Base-by-base conservation (phyloP, 1,284 basidiomycete genomes). In the Apiotrichum montevideense region DNA sequence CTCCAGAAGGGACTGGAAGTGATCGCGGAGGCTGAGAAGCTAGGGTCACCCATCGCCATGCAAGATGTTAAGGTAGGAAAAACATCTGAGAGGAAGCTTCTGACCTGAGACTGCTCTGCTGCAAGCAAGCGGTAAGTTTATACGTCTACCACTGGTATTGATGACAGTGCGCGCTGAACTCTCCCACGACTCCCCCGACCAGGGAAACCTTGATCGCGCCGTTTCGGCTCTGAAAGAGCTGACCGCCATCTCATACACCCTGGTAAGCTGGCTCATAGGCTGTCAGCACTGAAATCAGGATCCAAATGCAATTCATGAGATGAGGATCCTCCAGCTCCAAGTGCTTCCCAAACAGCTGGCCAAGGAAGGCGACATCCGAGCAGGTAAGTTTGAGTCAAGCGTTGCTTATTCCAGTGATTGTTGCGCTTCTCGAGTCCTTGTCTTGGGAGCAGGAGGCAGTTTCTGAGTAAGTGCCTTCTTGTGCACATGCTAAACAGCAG, bases 161-260 rank as follows among this genome's bases (percentile, higher is more conserved):
- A 51, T 21, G 14, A 29, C 51, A 59, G 58, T 40, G 11, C 51
- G 58, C 2, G 51, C 48, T 0, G 58, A 59, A 43, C 42, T 54
- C 6, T 29, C 56, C 6, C 33, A 35, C 13, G 21, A 37, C 13
- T 6, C 43, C 1, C 46, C 39, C 6, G 51, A 45, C 8, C 15
- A 10, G 1, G 32, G 32, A 4, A 40, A 13, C 33, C 34, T 57
- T 9, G 47, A 51, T 2, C 51, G 48, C n/a, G 47, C 54, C 2
- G 29, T 6, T 0, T 11, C 35, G 1, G 35, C 43, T 9, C 37
- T 58, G 1, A 39, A 32, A 7, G 47, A 50, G 35, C 42, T 59
- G 46, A 3, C 10, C 1, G 10, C 46, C 6, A 13, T 56, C 14
- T 40, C 54, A 1, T 35, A 53, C 32, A 50, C 57, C 3, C 29